These are phyloP conservation scores for Pseudonitzschia multiseries DNA, from an alignment of 108 stramenopile species.

Conservation along the genomic window DNA sequence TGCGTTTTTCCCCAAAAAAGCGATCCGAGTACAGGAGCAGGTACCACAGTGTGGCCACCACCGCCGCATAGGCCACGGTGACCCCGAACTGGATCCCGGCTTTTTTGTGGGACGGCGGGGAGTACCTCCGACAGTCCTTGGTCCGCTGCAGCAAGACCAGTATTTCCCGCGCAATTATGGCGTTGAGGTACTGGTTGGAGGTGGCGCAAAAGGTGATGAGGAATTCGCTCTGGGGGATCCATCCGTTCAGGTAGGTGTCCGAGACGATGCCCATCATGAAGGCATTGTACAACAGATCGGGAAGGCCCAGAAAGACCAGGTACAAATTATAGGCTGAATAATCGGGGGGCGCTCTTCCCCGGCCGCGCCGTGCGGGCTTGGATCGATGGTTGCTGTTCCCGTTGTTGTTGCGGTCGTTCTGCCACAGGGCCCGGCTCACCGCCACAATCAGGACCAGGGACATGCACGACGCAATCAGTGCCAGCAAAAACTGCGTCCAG, in stretches of 20 bases:
- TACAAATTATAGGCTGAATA: slow-evolving; percentile 11
- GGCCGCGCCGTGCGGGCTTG: no score
- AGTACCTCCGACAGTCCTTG: neutral
- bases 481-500: slow-evolving; percentile 8
- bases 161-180: neutral
- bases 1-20: no score
- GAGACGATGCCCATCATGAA: slow-evolving; percentile 10
- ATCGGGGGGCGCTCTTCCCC: neutral
- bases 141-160: slow-evolving; percentile 9
- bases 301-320: slow-evolving; percentile 11
- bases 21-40: neutral
- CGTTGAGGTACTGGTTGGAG: slow-evolving; percentile 1
- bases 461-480: slow-evolving; percentile 4
- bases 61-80: neutral
- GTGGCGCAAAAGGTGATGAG: slow-evolving; percentile 2
- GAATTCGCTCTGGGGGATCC: neutral
- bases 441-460: neutral
- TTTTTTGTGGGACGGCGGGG: neutral
- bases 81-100: slow-evolving; percentile 1
- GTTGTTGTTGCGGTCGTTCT: neutral
- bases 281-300: slow-evolving; percentile 2
- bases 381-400: neutral
- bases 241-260: neutral
- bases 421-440: neutral
- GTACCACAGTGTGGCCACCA: neutral